Percentiles rank a stretch among this genome's conserved stretches.
phyloP scores from a whole-genome alignment of 306 rosid genomes.

The Echinosophora koreensis region DNA sequence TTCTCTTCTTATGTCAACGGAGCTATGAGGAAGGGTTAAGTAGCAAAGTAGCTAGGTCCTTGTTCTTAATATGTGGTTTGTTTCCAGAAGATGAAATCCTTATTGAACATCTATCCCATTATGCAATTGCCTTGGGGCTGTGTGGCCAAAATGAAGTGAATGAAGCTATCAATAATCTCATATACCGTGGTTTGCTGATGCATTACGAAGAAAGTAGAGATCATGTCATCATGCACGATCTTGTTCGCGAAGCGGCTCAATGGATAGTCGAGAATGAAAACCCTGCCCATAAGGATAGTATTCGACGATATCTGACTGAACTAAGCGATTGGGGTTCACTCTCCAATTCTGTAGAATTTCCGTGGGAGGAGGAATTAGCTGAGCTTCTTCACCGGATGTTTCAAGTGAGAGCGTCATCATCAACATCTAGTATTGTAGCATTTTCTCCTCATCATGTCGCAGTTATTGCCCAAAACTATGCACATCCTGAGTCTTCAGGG shows the following conservation, averaged over 20 bases:
- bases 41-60: neutral
- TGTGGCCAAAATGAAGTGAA: neutral
- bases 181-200: neutral
- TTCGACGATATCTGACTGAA: neutral
- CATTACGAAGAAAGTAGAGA: neutral
- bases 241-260: neutral
- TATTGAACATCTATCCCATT: slow-evolving; percentile 2
- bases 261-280: neutral
- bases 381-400: neutral
- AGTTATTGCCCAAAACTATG: neutral
- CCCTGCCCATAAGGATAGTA: neutral
- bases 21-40: neutral
- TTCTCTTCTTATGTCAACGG: neutral
- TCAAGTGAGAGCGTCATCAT: no score
- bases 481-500: slow-evolving; percentile 5
- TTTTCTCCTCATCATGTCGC: no score
- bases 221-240: neutral
- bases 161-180: neutral
- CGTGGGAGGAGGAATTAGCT: neutral
- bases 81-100: neutral
- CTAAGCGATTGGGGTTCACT: no score
- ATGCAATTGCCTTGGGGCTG: neutral
- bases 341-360: neutral
- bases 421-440: no score
- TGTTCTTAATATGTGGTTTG: neutral